These are phyloP conservation scores for Ceratobasidium sp. DNA, from an alignment of 1,284 basidiomycete species.

Conservation along the genomic window DNA sequence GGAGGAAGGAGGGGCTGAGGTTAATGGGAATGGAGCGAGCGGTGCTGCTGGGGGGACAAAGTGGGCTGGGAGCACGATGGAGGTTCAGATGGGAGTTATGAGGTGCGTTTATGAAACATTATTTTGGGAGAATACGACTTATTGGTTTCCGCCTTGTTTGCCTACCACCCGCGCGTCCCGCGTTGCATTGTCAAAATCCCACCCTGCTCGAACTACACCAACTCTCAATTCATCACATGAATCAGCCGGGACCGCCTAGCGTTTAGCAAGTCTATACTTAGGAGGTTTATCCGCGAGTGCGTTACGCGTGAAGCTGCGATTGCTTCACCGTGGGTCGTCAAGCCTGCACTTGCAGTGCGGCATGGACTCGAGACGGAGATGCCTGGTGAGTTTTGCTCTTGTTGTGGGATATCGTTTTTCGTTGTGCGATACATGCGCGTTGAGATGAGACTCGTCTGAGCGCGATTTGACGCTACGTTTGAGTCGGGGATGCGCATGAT, in stretches of 20 bases:
- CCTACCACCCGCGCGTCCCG: not conserved
- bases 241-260: constrained; percentile 91
- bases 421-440: too few relatives aligned
- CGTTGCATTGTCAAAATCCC: not conserved
- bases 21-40: not conserved
- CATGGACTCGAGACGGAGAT: constrained; percentile 87
- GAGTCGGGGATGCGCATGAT: not conserved
- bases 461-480: too few relatives aligned
- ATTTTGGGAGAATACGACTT: not conserved
- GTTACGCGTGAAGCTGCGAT: constrained; percentile 90
- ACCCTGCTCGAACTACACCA: too few relatives aligned
- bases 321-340: constrained; percentile 95
- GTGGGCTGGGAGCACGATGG: constrained; percentile 73
- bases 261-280: constrained; percentile 96
- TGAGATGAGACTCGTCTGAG: too few relatives aligned
- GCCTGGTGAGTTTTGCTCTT: constrained; percentile 73
- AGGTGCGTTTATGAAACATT: constrained; percentile 66
- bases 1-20: constrained; percentile 46
- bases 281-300: constrained; percentile 94
- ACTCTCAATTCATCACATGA: too few relatives aligned
- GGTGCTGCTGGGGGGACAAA: constrained; percentile 48
- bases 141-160: not conserved
- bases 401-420: not conserved
- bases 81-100: constrained; percentile 81
- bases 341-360: constrained; percentile 80